Evolutionary conservation across 495 filamentous ascomycete genomes (phyloP).

Genomic region (Glonium stellatum): DNA sequence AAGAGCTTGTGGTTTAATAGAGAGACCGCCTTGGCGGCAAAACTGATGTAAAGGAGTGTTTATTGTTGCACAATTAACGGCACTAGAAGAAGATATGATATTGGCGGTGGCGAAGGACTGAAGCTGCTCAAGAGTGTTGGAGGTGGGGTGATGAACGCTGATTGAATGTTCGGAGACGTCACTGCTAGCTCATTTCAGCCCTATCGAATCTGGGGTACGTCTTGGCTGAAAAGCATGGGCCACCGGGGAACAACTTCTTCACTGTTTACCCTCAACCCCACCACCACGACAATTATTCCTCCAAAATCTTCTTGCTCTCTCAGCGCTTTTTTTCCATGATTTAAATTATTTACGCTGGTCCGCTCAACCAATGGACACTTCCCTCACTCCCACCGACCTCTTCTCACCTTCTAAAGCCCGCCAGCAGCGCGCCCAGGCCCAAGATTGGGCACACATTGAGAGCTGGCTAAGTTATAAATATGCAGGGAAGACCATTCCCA

Average conservation of each 20-base stretch:
- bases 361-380: constrained; percentile 12
- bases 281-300: background rate
- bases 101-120: background rate
- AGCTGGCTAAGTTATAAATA: constrained; percentile 69
- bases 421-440: constrained; percentile 56
- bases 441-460: constrained; percentile 85
- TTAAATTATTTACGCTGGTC: no score
- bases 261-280: background rate
- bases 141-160: background rate
- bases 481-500: constrained; percentile 50
- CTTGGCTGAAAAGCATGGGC: background rate
- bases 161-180: background rate
- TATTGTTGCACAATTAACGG: no score
- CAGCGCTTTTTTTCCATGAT: no score
- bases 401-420: constrained; percentile 67
- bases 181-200: background rate
- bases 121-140: background rate
- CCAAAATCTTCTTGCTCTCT: background rate
- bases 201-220: background rate
- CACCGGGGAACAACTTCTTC: background rate
- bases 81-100: background rate
- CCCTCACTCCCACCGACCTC: constrained; percentile 46
- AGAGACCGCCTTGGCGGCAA: background rate
- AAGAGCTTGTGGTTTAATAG: constrained; percentile 6
- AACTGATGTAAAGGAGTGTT: background rate